phyloP scores from a whole-genome alignment of 2,329 filamentous ascomycete species.

The Talaromyces sp. region DNA sequence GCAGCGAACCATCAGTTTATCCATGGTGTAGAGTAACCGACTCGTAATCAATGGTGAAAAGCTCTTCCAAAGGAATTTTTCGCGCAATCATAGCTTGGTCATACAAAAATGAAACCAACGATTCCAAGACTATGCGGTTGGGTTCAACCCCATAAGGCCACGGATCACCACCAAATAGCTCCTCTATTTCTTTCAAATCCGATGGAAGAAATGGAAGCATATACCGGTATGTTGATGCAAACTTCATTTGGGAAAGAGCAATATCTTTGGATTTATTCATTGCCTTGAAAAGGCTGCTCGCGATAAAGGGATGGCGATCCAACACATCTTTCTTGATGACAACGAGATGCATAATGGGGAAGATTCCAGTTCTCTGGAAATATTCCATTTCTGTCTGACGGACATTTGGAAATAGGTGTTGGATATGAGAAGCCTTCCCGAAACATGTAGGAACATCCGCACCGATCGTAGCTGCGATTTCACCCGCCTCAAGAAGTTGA shows the following conservation, averaged over 20 bases:
- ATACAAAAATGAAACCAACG: constrained; percentile 28
- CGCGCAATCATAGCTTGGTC: constrained; percentile 32
- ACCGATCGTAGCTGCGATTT: constrained; percentile 38
- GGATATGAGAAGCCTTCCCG: constrained; percentile 22
- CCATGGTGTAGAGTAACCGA: not conserved
- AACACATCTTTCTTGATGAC: constrained; percentile 26
- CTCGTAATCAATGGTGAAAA: constrained; percentile 21
- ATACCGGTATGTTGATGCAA: constrained; percentile 22
- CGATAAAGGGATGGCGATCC: constrained; percentile 31
- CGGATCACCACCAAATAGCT: constrained; percentile 27
- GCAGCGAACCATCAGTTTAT: too few relatives aligned
- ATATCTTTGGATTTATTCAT: constrained; percentile 34
- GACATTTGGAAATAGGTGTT: constrained; percentile 31
- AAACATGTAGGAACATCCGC: constrained; percentile 33
- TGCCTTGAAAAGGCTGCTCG: constrained; percentile 32
- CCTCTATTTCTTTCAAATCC: constrained; percentile 34
- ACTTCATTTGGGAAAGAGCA: constrained; percentile 25
- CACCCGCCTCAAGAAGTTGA: constrained; percentile 35
- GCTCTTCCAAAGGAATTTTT: constrained; percentile 29
- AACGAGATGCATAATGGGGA: constrained; percentile 35
- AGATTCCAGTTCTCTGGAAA: constrained; percentile 29
- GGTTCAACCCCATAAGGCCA: constrained; percentile 34
- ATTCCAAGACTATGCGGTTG: constrained; percentile 34
- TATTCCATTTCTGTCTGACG: constrained; percentile 35
- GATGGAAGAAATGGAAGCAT: constrained; percentile 37